Base-by-base conservation (phyloP, 371 early-diverging fungal genomes). In the Mycotypha africana region DNA sequence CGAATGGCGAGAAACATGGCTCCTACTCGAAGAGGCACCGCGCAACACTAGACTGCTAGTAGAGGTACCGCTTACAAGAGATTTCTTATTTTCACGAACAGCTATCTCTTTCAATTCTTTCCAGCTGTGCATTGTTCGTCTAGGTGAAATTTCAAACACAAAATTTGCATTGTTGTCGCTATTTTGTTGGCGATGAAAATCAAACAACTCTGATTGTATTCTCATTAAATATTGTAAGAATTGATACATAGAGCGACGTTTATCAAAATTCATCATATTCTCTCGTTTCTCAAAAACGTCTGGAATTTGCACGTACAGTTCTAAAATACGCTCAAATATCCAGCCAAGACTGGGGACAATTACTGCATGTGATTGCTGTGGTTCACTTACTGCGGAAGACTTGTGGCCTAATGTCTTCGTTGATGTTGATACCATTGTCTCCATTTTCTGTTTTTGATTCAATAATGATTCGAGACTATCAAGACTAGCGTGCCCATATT, bases 201-300 rank as follows among this genome's bases (percentile, higher is more conserved):
- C n/a, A n/a, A n/a, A n/a, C 2, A 74, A 42, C 17, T 68, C 62
- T 19, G 49, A 45, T 47, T 68, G 70, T 1, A 67, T 60, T 22
- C 64, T 67, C 24, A 58, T 58, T 12, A 72, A 77, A 30, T 83
- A 62, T 36, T 79, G 74, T 17, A 88, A 54, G 33, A 89, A 74
- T 20, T 82, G 74, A 43, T 70, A 74, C 6, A 87, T 53, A 28
- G 80, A 82, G 9, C 79, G 79, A 23, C 86, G 70, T 55, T 89
- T 89, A 57, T 84, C 86, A 47, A 86, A 74, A 49, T 87, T 82
- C 30, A 88, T 66, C 51, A 84, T 55, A 42, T 58, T 43, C 2
- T 69, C 62, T 7, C 59, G 60, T 16, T 63, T 65, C 16, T 62
- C 65, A 42, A 67, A 59, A 17, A 60, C 65, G 33, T 76, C 69